These are phyloP conservation scores for Penicillium oxalicum DNA, from an alignment of 2,329 filamentous ascomycete genomes.

Conservation along the genomic window DNA sequence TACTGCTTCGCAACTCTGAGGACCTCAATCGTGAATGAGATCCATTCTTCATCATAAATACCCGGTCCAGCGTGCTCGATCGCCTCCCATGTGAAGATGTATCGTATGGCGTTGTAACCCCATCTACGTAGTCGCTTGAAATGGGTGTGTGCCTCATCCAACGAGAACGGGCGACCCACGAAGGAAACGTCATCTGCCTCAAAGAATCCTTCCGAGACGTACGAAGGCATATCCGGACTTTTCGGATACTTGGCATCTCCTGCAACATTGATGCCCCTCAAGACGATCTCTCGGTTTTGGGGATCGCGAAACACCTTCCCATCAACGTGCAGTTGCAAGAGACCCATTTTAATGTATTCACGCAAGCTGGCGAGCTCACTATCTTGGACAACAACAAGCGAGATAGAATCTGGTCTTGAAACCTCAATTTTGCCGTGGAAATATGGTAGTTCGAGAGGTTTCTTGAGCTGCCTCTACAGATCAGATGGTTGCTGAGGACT, in stretches of 20 bases:
- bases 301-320: constrained; percentile 77
- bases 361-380: neutral
- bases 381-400: neutral
- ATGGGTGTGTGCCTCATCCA: constrained; percentile 76
- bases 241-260: constrained; percentile 86
- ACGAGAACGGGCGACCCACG: constrained; percentile 73
- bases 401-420: neutral
- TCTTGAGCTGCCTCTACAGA: too few species aligned
- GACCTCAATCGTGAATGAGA: constrained; percentile 81
- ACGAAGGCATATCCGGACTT: constrained; percentile 72
- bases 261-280: constrained; percentile 91
- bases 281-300: constrained; percentile 74
- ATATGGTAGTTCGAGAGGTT: too few species aligned
- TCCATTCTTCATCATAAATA: constrained; percentile 88
- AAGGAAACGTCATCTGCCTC: constrained; percentile 90
- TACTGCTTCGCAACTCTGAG: constrained; percentile 79
- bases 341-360: constrained; percentile 52
- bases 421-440: too few species aligned
- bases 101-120: constrained; percentile 94
- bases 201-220: constrained; percentile 74
- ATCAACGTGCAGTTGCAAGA: constrained; percentile 74
- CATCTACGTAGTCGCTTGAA: constrained; percentile 80
- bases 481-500: too few species aligned
- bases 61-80: constrained; percentile 88
- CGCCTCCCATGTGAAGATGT: constrained; percentile 99